Conservation (phyloP, 2,329 filamentous ascomycete species). For the Cryphonectria nitschkei region DNA sequence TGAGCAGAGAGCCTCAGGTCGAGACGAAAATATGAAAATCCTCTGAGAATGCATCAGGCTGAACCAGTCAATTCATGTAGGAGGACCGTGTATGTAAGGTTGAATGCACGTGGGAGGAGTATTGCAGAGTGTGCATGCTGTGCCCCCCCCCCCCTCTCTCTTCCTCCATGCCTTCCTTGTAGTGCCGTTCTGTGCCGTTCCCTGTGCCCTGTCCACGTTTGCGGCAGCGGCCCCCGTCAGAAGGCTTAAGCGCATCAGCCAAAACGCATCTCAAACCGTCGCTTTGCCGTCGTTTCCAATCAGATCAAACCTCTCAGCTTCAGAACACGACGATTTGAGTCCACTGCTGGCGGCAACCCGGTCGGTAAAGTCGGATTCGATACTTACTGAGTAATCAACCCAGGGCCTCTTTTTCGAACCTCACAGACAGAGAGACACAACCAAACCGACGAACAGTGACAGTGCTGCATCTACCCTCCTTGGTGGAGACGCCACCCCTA, state of each 20-base stretch:
- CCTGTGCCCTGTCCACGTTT: constrained; percentile 1
- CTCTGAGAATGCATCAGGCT: background rate
- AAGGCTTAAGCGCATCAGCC: background rate
- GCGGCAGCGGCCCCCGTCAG: constrained; percentile 3
- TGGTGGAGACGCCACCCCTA: background rate
- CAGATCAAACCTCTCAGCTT: background rate
- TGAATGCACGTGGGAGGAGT: background rate
- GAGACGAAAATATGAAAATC: background rate
- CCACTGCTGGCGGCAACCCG: background rate
- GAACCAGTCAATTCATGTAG: background rate
- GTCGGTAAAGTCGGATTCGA: background rate
- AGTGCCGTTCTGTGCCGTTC: background rate
- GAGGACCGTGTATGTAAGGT: background rate
- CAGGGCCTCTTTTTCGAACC: background rate
- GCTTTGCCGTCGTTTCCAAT: background rate
- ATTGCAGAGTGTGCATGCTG: background rate
- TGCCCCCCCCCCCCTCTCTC: too few relatives aligned
- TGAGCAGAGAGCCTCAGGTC: background rate
- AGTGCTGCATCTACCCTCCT: background rate
- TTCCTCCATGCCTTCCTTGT: too few relatives aligned
- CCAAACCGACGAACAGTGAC: background rate
- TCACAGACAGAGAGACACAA: background rate
- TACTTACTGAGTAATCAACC: background rate
- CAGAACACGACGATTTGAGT: background rate
- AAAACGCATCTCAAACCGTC: constrained; percentile 11